Base-by-base conservation (phyloP, 129 eudicot species). In the Tagetes patula region DNA sequence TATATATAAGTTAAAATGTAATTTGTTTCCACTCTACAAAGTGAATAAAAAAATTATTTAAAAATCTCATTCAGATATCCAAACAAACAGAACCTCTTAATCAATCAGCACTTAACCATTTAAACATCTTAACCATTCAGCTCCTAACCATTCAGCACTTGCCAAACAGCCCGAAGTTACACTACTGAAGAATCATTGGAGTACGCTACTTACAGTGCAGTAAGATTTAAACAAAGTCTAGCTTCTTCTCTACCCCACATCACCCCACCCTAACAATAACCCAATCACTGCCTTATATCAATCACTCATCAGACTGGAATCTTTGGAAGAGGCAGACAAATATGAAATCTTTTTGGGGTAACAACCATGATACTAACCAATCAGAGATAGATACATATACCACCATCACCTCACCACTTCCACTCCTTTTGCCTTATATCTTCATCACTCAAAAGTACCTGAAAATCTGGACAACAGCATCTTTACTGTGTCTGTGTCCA, bases 361-460 rank as follows among this genome's bases (percentile, higher is more conserved):
- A 40, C 65, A 75, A 8, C 34, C 38, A 56, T 56, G 38, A 60
- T 36, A 11, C 11, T 20, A 60, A 60, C 66, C 77, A 78, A 78
- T 78, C 34, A 78, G 27, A 77, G 42, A 67, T 20, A 55, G 74
- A 69, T 69, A 70, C 76, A 77, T 77, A 70, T 48, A 78, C 49
- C 65, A 46, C 48, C 36, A 34, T 9, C 67, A 78, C 77, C 36
- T 69, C 36, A 11, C 13, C 67, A 71, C 72, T 37, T 69, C 33
- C 81, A 69, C 52, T 45, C 74, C 70, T 58, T 58, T 58, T 77
- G 81, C 69, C 76, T 77, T 77, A 52, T 69, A 65, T 70, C 71
- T 63, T 39, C 10, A 64, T 71, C 82, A 78, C 41, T 78, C 67
- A 70, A 79, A 78, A 71, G 78, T 61, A 58, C 73, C 78, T 79